phyloP scores from a whole-genome alignment of 345 rosid species.

The Gossypium arboreum region DNA sequence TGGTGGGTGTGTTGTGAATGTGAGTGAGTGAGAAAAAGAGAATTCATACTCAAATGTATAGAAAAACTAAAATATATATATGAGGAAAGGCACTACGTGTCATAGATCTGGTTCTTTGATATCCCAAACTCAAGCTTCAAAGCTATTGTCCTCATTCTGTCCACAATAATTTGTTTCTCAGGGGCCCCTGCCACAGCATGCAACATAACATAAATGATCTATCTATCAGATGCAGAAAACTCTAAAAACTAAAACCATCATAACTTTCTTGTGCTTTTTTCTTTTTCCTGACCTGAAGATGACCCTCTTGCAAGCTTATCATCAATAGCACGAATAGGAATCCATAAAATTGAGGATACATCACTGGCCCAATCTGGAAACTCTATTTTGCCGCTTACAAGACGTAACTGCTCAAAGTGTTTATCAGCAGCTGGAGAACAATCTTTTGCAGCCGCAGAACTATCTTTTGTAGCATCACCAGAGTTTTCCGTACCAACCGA shows the following conservation, averaged over 20 bases:
- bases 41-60: slow-evolving; percentile 7
- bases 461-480: slow-evolving; percentile 27
- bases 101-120: slow-evolving; percentile 86
- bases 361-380: slow-evolving; percentile 93
- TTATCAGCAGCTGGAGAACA: slow-evolving; percentile 33
- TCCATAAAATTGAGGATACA: slow-evolving; percentile 67
- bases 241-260: slow-evolving; percentile 16
- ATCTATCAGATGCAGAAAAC: slow-evolving; percentile 18
- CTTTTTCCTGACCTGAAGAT: slow-evolving; percentile 59
- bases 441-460: slow-evolving; percentile 33
- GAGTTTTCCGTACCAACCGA: slow-evolving; percentile 26
- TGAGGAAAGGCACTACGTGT: slow-evolving; percentile 41
- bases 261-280: not conserved
- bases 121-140: slow-evolving; percentile 90
- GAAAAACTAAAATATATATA: not conserved
- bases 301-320: slow-evolving; percentile 84
- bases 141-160: slow-evolving; percentile 97
- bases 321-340: slow-evolving; percentile 72
- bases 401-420: slow-evolving; percentile 51
- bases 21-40: not conserved
- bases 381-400: slow-evolving; percentile 54
- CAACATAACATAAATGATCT: slow-evolving; percentile 18
- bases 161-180: slow-evolving; percentile 67
- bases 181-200: slow-evolving; percentile 50
- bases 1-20: not conserved